Evolutionary conservation across 2,329 filamentous ascomycete species (phyloP).

Genomic region (Aspergillus amoenus): DNA sequence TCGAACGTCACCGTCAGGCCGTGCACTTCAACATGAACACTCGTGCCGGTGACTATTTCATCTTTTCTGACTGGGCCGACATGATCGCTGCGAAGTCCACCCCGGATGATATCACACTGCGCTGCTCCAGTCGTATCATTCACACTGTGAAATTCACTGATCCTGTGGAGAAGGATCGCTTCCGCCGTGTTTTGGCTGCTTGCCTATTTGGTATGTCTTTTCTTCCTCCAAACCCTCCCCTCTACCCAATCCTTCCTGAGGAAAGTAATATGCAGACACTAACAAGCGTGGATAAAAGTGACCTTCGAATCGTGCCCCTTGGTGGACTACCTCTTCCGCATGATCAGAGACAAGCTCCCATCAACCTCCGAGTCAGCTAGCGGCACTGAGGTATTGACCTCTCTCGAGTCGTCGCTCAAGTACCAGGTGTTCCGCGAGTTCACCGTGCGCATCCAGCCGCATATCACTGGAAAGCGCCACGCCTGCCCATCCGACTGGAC

Average conservation of each 20-base stretch:
- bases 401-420: constrained; percentile 21
- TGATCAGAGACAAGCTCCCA: constrained; percentile 35
- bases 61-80: constrained; percentile 33
- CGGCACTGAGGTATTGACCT: not conserved
- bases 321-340: constrained; percentile 32
- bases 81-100: constrained; percentile 12
- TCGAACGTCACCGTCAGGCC: constrained; percentile 39
- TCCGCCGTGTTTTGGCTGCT: constrained; percentile 33
- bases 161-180: constrained; percentile 30
- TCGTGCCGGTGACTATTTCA: constrained; percentile 33
- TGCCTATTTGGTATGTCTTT: constrained; percentile 30
- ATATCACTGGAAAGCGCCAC: constrained; percentile 24
- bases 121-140: constrained; percentile 26
- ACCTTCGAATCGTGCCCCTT: constrained; percentile 26
- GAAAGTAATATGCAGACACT: not conserved
- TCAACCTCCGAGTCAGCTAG: not conserved
- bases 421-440: constrained; percentile 29
- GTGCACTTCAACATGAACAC: constrained; percentile 28
- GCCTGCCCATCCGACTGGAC: constrained; percentile 36
- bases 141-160: constrained; percentile 25
- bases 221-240: not conserved
- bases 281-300: constrained; percentile 16
- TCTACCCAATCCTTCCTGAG: not conserved
- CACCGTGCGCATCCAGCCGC: constrained; percentile 14
- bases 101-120: constrained; percentile 8